A percentile compares a stretch with the other conserved stretches of the same genome.
Evolutionary conservation across 257 asterid species (phyloP).

Genomic region (Capsicum baccatum): DNA sequence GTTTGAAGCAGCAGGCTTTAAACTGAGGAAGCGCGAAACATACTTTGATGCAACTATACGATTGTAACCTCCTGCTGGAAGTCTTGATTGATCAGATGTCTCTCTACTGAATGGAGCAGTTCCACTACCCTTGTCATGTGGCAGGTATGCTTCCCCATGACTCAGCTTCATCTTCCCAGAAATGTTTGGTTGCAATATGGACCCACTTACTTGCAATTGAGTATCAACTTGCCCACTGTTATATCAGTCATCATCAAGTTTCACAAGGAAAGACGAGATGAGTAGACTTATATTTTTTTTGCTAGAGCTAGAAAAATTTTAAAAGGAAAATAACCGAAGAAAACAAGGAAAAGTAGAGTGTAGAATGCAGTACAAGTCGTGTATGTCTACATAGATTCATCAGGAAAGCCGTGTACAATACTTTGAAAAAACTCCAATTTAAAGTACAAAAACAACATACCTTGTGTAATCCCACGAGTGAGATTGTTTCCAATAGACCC

Average conservation of each 20-base stretch:
- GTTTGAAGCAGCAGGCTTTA: constrained; percentile 76
- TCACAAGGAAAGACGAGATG: constrained; percentile 30
- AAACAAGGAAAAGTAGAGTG: neutral
- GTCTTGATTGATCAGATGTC: constrained; percentile 53
- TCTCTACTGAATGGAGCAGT: constrained; percentile 72
- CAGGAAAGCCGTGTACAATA: neutral
- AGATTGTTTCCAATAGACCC: too few relatives aligned
- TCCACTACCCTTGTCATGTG: constrained; percentile 97
- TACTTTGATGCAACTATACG: constrained; percentile 90
- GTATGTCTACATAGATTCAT: constrained; percentile 13
- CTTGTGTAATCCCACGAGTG: too few relatives aligned
- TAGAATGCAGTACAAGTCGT: constrained; percentile 23
- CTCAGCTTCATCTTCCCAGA: constrained; percentile 94
- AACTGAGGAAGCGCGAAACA: constrained; percentile 87
- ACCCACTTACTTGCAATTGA: constrained; percentile 89
- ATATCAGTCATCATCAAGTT: constrained; percentile 42
- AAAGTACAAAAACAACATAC: neutral
- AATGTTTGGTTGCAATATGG: constrained; percentile 94
- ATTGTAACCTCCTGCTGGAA: constrained; percentile 72
- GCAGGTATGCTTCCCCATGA: constrained; percentile 96
- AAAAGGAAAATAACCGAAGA: constrained; percentile 20
- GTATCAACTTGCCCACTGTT: constrained; percentile 97
- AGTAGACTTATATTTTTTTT: neutral
- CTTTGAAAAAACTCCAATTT: neutral
- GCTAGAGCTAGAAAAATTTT: neutral